Conservation (phyloP, 1,284 basidiomycete genomes). For the Fomitopsis betulina region DNA sequence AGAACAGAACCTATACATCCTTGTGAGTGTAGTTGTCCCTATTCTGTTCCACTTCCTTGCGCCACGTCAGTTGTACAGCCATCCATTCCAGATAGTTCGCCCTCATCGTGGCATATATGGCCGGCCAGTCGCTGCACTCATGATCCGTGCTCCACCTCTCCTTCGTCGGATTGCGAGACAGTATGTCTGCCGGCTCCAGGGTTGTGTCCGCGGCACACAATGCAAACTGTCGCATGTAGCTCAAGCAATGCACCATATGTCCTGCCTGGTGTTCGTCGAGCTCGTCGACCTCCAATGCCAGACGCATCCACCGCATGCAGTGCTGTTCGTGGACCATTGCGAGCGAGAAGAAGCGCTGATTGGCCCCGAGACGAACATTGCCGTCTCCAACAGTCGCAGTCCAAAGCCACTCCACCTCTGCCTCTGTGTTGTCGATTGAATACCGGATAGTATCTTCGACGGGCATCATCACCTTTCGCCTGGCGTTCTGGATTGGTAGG, state of each 20-base stretch:
- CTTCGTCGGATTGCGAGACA: conserved; percentile 7
- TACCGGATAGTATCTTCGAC: conserved; percentile 18
- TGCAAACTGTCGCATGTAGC: conserved; percentile 15
- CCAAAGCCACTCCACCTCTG: conserved; percentile 18
- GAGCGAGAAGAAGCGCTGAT: conserved; percentile 17
- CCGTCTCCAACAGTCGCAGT: conserved; percentile 19
- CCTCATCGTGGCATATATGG: background rate
- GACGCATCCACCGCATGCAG: conserved; percentile 19
- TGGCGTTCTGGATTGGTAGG: conserved; percentile 11
- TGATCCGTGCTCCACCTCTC: conserved; percentile 11
- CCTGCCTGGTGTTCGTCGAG: conserved; percentile 7
- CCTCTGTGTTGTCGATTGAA: conserved; percentile 7
- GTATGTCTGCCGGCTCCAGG: conserved; percentile 25
- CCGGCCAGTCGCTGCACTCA: conserved; percentile 11
- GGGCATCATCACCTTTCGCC: conserved; percentile 7
- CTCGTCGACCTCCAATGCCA: conserved; percentile 13
- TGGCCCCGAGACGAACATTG: conserved; percentile 17
- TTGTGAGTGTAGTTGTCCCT: background rate
- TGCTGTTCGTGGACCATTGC: conserved; percentile 22
- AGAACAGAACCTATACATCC: too few species aligned
- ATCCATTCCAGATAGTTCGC: background rate
- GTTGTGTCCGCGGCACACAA: conserved; percentile 31
- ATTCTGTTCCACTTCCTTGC: background rate
- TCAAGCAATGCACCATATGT: conserved; percentile 24
- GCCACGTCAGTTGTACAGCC: background rate